Evolutionary conservation across 331 rosid genomes (phyloP), one percentile per base, ranked within the genome.

Genomic region (Saraca asoca): DNA sequence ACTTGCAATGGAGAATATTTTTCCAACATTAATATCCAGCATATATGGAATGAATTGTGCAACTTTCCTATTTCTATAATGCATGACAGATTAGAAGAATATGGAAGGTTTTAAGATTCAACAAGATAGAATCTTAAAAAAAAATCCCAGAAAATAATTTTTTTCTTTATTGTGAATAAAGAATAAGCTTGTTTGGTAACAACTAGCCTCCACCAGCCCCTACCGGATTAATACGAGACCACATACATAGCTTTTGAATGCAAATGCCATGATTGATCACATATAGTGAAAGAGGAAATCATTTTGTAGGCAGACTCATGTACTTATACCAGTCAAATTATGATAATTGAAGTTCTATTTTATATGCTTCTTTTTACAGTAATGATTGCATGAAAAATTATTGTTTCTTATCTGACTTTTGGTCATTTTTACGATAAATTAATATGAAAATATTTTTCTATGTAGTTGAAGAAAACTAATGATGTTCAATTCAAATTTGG

Each of bases 221-320:
- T 8, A 55, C 10, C 13, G 15, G 2, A 55, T 6, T 55, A 33
- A 17, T 12, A 55, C 31, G 31, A 12, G 17, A n/a, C 19, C 9
- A 55, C 33, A 24, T 24, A 24, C 31, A 24, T 29, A 41, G 13
- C 41, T 13, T 31, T n/a, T 29, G 60, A 55, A 31, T 11, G 41
- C 19, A 51, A 59, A 15, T 48, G 60, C 59, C 17, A 37, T 17
- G 9, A 51, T 65, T 49, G 49, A 35, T 11, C 34, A 17, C 31
- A 24, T 24, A 15, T 37, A 35, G 49, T 50, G 70, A 50, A 51
- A 51, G 58, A 51, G 20, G n/a, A 51, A 51, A 66, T 66, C 51
- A 66, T 38, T 31, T 51, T 19, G 61, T 9, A 18, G 41, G 51
- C 20, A 66, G 20, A 52, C 18, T 51, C 12, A 51, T n/a, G n/a